Base-by-base conservation (phyloP, 352 stramenopile species). In the Globisporangium polare region DNA sequence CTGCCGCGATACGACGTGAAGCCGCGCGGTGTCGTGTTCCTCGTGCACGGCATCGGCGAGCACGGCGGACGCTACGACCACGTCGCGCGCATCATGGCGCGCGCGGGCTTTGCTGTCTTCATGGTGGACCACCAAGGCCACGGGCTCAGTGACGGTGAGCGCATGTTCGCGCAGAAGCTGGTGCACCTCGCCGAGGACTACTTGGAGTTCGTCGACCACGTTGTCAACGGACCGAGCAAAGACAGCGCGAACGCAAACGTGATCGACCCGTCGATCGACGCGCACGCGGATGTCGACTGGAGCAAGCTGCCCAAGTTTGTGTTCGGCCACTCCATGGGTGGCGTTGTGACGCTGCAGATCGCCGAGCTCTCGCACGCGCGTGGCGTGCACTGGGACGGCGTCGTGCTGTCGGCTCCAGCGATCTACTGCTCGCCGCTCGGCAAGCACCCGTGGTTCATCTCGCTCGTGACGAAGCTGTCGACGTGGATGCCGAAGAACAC, bases 61-160 rank as follows among this genome's bases (percentile, higher is more conserved):
- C 80, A 89, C 52, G 68, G 54, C 17, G 70, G 66, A 1, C 72
- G 78, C 2, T 86, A 86, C 63, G 74, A 86, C 41, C 73, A 86
- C 59, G 57, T 89, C 24, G 78, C 60, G 12, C 62, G 69, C 26
- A 62, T 60, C 29, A 31, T 88, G 42, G 71, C 65, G 10, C 59
- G 65, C 43, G 46, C 65, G 6, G 78, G 73, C 12, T 77, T 80
- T 29, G 76, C 78, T 1, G 80, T 88, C 37, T 87, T 89, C 54
- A 58, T 57, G 22, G 75, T 88, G 43, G 78, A 88, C 68, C 72
- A 83, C 50, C 78, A 89, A 42, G 78, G 80, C 10, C 77, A 86
- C 56, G 80, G 80, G 18, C 56, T 71, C 31, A 88, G 78, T 58
- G 78, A 89, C 55, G 78, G 78, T 29, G 80, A 88, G 39, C 70